Percentiles rank a stretch among this genome's conserved stretches.
These are phyloP conservation scores for Colletotrichum karsti DNA, from an alignment of 2,329 filamentous ascomycete species.

Conservation along the genomic window DNA sequence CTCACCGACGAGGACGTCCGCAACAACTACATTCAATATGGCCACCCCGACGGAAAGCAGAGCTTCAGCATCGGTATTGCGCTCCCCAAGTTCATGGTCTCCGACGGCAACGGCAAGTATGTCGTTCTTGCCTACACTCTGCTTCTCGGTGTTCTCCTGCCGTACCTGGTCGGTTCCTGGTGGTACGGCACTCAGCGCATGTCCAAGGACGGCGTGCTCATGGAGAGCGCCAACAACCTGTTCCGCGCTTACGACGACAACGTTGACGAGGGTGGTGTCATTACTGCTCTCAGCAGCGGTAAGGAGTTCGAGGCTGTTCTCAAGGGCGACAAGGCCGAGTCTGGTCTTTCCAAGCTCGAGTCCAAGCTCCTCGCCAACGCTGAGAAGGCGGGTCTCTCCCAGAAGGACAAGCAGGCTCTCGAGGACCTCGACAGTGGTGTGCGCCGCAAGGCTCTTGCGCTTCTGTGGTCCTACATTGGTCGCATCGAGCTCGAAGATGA, in stretches of 20 bases:
- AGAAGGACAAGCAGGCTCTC: conserved; percentile 80
- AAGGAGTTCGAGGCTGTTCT: conserved; percentile 84
- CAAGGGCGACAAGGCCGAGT: conserved; percentile 80
- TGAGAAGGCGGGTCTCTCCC: conserved; percentile 67
- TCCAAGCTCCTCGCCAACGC: conserved; percentile 72
- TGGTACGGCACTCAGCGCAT: conserved; percentile 96
- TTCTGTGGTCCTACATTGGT: conserved; percentile 95
- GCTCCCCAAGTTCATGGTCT: conserved; percentile 89
- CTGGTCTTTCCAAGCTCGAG: conserved; percentile 84
- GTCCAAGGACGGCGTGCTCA: conserved; percentile 92
- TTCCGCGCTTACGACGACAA: conserved; percentile 93
- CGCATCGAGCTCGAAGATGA: conserved; percentile 85
- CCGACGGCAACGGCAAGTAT: conserved; percentile 95
- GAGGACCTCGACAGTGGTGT: conserved; percentile 82
- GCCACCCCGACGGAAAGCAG: conserved; percentile 97
- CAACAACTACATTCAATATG: conserved; percentile 96
- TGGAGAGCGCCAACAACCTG: conserved; percentile 92
- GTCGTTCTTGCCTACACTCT: conserved; percentile 89
- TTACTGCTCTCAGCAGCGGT: conserved; percentile 83
- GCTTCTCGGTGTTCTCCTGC: conserved; percentile 87
- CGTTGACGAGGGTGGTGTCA: conserved; percentile 81
- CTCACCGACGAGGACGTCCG: conserved; percentile 96
- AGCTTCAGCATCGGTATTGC: conserved; percentile 98
- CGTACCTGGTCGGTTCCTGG: conserved; percentile 95
- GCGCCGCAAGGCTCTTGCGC: conserved; percentile 84